Conservation (phyloP, 2,329 filamentous ascomycete species). For the Pseudocercospora fuligena region DNA sequence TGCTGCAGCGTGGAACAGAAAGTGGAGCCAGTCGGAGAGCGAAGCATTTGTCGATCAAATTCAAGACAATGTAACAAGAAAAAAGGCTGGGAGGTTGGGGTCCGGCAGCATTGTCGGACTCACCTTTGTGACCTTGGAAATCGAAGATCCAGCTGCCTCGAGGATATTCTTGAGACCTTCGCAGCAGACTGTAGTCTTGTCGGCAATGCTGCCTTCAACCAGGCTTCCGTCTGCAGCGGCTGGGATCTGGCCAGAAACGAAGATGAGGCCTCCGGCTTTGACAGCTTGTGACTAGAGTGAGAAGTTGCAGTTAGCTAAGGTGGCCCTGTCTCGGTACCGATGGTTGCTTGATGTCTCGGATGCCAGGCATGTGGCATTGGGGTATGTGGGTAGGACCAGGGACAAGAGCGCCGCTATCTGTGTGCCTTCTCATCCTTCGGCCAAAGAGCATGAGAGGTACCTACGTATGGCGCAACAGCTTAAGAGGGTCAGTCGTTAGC, state of each 20-base stretch:
- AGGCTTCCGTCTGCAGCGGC: conserved; percentile 65
- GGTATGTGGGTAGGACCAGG: conserved; percentile 1
- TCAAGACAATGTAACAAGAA: not conserved
- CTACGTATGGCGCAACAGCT: conserved; percentile 12
- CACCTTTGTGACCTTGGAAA: conserved; percentile 85
- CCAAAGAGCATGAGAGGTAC: not conserved
- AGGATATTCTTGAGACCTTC: conserved; percentile 85
- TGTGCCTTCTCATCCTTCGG: conserved; percentile 6
- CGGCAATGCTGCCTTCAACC: conserved; percentile 66
- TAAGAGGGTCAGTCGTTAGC: not conserved
- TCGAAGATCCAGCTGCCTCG: conserved; percentile 75
- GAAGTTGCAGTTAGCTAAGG: not conserved
- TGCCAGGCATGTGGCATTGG: conserved; percentile 1
- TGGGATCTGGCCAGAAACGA: conserved; percentile 77
- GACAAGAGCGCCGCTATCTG: not conserved
- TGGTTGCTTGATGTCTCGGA: conserved; percentile 8
- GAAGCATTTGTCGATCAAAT: not conserved
- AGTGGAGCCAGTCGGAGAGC: not conserved
- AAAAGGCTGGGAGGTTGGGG: not conserved
- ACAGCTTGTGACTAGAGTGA: conserved; percentile 61
- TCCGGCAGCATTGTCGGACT: conserved; percentile 8
- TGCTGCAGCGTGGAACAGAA: conserved; percentile 1
- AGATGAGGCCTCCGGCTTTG: conserved; percentile 70
- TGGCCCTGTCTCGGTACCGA: not conserved
- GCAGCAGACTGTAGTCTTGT: conserved; percentile 73